A percentile compares a stretch with the other conserved stretches of the same genome.
Conservation (phyloP, 208 protist species). For the Phytomonas francai region DNA sequence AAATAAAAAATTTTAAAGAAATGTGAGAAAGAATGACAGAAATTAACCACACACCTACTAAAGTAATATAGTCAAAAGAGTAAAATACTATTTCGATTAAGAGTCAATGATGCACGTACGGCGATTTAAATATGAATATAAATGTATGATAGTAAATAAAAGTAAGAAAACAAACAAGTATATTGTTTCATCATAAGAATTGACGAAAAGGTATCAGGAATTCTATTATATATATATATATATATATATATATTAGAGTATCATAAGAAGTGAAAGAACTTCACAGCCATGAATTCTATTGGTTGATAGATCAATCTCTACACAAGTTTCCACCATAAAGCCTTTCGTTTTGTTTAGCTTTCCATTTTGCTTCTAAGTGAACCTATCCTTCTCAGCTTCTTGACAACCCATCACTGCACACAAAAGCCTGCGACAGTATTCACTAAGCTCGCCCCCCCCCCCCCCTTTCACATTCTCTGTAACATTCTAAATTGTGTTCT, state of each 20-base stretch:
- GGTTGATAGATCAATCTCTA: not conserved
- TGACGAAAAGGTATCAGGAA: not conserved
- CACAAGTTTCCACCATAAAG: not conserved
- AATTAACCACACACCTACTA: not conserved
- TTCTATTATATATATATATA: not conserved
- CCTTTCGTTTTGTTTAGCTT: not conserved
- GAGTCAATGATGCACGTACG: not conserved
- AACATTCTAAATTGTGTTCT: not conserved
- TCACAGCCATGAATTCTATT: not conserved
- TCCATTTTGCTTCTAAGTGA: not conserved
- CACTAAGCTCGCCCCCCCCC: not conserved
- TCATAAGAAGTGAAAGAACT: conserved; percentile 5
- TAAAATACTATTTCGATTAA: not conserved
- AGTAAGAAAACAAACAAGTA: not conserved
- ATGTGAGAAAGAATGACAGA: not conserved
- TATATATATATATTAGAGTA: not conserved
- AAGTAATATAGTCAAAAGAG: not conserved
- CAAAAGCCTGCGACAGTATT: not conserved
- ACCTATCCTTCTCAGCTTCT: not conserved
- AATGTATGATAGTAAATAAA: not conserved
- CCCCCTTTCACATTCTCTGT: not conserved
- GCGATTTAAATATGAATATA: not conserved
- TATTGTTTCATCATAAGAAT: not conserved
- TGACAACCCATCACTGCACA: not conserved
- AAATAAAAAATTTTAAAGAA: not conserved